Conservation (phyloP, 2,329 filamentous ascomycete species). For the Aspergillus neotritici region DNA sequence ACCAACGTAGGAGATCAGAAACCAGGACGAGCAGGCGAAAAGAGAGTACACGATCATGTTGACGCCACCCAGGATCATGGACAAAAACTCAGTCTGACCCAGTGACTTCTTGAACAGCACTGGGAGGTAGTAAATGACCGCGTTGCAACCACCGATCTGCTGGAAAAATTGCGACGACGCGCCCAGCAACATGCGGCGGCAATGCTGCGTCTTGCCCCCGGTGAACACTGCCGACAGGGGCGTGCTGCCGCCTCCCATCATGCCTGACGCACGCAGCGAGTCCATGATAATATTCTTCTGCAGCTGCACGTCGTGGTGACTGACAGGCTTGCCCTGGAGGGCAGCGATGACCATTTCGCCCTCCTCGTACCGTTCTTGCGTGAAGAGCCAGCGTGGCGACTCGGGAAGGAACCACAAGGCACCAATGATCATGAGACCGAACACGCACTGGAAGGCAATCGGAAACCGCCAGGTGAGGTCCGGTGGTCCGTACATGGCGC, state of each 20-base stretch:
- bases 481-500: slow-evolving; percentile 17
- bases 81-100: slow-evolving; percentile 30
- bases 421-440: slow-evolving; percentile 38
- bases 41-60: slow-evolving; percentile 35
- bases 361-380: slow-evolving; percentile 34
- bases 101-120: slow-evolving; percentile 43
- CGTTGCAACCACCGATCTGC: slow-evolving; percentile 43
- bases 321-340: slow-evolving; percentile 39
- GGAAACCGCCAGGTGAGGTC: slow-evolving; percentile 43
- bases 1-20: slow-evolving; percentile 39
- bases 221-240: slow-evolving; percentile 43
- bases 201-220: slow-evolving; percentile 25
- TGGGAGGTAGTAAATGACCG: slow-evolving; percentile 41
- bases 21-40: slow-evolving; percentile 31
- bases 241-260: slow-evolving; percentile 42
- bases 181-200: slow-evolving; percentile 27
- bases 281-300: slow-evolving; percentile 57
- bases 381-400: slow-evolving; percentile 28
- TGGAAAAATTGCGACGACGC: slow-evolving; percentile 34
- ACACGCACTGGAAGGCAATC: slow-evolving; percentile 45
- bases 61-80: slow-evolving; percentile 45
- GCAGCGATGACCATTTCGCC: slow-evolving; percentile 43
- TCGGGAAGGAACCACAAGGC: slow-evolving; percentile 33
- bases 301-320: slow-evolving; percentile 43
- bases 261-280: slow-evolving; percentile 48